Evolutionary conservation across 2,329 filamentous ascomycete genomes (phyloP).

Genomic region (Alternaria consortialis): DNA sequence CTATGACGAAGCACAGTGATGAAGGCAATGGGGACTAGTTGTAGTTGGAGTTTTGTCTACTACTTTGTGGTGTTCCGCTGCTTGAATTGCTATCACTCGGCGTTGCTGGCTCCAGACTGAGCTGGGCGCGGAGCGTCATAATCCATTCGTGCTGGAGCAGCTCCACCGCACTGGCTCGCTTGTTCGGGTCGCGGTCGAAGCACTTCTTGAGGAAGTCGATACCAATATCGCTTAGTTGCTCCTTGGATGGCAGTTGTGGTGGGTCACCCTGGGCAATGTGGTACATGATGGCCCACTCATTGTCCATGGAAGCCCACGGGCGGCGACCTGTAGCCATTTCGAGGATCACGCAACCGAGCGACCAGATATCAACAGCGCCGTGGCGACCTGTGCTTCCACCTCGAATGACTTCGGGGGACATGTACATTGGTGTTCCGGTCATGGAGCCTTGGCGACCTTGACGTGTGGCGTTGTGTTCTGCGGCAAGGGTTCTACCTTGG

Average conservation of each 20-base stretch:
- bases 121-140: slow-evolving; percentile 56
- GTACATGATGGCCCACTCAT: slow-evolving; percentile 99
- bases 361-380: slow-evolving; percentile 94
- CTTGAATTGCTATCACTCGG: slow-evolving; percentile 47
- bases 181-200: slow-evolving; percentile 83
- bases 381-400: slow-evolving; percentile 76
- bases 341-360: slow-evolving; percentile 91
- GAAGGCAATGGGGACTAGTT: slow-evolving; percentile 23
- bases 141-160: slow-evolving; percentile 95
- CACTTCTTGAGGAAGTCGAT: slow-evolving; percentile 89
- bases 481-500: slow-evolving; percentile 85
- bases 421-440: slow-evolving; percentile 99
- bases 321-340: slow-evolving; percentile 97
- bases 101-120: slow-evolving; percentile 58
- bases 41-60: slow-evolving; percentile 49
- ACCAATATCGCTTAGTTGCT: slow-evolving; percentile 84
- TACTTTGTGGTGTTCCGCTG: slow-evolving; percentile 25
- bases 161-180: slow-evolving; percentile 83
- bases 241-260: slow-evolving; percentile 79
- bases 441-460: slow-evolving; percentile 78
- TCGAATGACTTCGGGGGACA: slow-evolving; percentile 98
- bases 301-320: slow-evolving; percentile 95
- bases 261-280: slow-evolving; percentile 98
- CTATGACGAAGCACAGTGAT: not conserved
- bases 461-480: slow-evolving; percentile 64